phyloP scores from a whole-genome alignment of 2,329 filamentous ascomycete genomes.

The Xylariales sp. region DNA sequence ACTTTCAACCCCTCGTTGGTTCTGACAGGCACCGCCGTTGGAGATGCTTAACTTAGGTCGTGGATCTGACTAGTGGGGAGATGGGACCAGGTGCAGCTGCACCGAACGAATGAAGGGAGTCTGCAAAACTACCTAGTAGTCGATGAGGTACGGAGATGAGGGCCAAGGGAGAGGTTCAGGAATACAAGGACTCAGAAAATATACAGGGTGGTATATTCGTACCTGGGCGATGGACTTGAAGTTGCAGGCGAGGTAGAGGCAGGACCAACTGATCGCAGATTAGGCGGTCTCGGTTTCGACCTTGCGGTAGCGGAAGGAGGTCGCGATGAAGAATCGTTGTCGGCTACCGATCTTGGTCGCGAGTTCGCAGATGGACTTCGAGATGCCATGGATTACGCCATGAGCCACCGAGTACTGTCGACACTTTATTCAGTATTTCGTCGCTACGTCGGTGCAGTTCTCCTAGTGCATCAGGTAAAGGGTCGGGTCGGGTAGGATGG shows the following conservation, averaged over 20 bases:
- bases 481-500: not conserved
- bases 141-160: no score
- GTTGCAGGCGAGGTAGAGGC: slow-evolving; percentile 18
- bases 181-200: no score
- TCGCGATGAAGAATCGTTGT: slow-evolving; percentile 48
- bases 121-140: no score
- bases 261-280: slow-evolving; percentile 20
- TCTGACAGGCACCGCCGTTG: not conserved
- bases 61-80: not conserved
- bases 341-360: slow-evolving; percentile 49
- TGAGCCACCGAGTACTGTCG: slow-evolving; percentile 36
- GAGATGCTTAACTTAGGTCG: not conserved
- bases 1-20: not conserved
- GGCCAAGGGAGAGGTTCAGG: no score
- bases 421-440: not conserved
- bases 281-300: slow-evolving; percentile 7
- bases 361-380: slow-evolving; percentile 45
- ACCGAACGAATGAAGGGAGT: no score
- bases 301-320: slow-evolving; percentile 34
- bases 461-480: not conserved
- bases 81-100: no score
- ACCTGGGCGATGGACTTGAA: slow-evolving; percentile 22
- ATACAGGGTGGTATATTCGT: slow-evolving; percentile 15
- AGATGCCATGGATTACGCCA: slow-evolving; percentile 68
- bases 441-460: not conserved